Evolutionary conservation across 306 rosid species (phyloP).

Genomic region (Purshia tridentata): DNA sequence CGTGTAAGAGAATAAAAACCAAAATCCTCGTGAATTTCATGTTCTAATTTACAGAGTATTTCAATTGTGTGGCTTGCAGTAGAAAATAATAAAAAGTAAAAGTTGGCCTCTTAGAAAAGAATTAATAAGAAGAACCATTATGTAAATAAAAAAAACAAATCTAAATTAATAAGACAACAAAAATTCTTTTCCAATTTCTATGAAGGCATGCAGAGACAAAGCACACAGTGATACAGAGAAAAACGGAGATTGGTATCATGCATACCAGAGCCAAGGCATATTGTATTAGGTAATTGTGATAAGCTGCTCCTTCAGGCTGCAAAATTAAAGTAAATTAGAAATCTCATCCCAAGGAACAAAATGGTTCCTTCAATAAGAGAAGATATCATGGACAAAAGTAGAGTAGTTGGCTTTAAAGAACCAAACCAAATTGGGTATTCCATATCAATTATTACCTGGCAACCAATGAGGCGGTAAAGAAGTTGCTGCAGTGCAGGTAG

Average conservation of each 20-base stretch:
- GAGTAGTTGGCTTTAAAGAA: not conserved
- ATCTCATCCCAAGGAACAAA: conserved; percentile 16
- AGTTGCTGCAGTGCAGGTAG: conserved; percentile 89
- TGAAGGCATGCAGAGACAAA: not conserved
- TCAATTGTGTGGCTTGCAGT: no score
- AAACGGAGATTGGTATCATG: conserved; percentile 16
- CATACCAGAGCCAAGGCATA: conserved; percentile 94
- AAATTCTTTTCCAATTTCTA: not conserved
- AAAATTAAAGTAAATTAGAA: conserved; percentile 35
- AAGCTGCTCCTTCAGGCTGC: conserved; percentile 94
- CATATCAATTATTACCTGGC: conserved; percentile 57
- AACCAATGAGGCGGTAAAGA: conserved; percentile 71
- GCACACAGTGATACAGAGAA: conserved; percentile 3
- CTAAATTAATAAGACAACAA: no score
- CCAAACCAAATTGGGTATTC: not conserved
- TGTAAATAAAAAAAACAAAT: no score
- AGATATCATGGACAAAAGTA: not conserved
- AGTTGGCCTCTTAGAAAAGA: no score
- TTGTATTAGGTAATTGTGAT: conserved; percentile 71
- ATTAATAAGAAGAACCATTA: no score
- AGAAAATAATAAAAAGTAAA: no score
- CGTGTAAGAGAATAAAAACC: no score
- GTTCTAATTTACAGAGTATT: no score
- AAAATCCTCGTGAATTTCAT: no score
- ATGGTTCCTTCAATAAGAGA: not conserved